Conservation (phyloP, 148 eudicot genomes). For the Rhododendron mucronatum region DNA sequence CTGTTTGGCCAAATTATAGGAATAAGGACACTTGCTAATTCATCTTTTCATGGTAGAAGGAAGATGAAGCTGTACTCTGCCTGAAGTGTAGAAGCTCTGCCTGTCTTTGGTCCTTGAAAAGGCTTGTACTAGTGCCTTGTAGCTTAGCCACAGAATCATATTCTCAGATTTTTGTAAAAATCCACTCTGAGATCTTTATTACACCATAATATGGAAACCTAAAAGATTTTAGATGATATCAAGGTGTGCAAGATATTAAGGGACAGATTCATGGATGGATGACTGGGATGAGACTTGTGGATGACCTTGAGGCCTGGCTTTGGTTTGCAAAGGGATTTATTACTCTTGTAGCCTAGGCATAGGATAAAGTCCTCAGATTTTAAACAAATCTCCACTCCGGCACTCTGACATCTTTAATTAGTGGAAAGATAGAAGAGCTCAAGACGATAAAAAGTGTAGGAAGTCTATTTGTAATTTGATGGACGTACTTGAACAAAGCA, state of each 20-base stretch:
- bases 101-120: background rate
- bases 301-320: background rate
- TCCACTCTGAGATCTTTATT: background rate
- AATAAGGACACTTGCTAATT: background rate
- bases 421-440: background rate
- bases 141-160: background rate
- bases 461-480: background rate
- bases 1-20: background rate
- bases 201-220: background rate
- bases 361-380: background rate
- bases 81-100: background rate
- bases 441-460: background rate
- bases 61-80: background rate
- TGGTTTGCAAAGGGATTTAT: background rate
- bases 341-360: background rate
- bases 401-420: background rate
- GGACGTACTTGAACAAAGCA: background rate
- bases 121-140: background rate
- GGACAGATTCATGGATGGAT: background rate
- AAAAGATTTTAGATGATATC: background rate
- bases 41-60: background rate
- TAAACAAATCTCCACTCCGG: background rate
- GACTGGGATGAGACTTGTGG: background rate
- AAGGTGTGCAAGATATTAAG: background rate
- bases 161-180: background rate